Evolutionary conservation across 2,329 filamentous ascomycete genomes (phyloP).

Genomic region (Ceratocystis variospora): DNA sequence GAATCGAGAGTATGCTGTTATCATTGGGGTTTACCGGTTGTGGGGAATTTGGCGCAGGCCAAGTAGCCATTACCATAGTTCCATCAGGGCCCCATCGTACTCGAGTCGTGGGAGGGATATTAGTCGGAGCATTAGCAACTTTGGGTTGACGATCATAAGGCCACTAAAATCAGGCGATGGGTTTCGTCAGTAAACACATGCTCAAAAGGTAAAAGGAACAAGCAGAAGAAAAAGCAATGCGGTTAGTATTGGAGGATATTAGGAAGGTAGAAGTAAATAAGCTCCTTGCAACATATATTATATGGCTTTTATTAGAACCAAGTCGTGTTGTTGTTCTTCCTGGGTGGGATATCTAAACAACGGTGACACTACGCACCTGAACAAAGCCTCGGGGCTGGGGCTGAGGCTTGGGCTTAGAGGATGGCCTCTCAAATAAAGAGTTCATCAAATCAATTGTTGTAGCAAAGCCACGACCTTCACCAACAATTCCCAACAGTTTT

Average conservation of each 20-base stretch:
- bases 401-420: constrained; percentile 39
- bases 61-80: constrained; percentile 47
- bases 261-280: background rate
- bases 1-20: constrained; percentile 30
- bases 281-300: constrained; percentile 4
- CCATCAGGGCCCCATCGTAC: constrained; percentile 68
- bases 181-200: background rate
- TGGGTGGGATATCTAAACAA: constrained; percentile 21
- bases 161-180: constrained; percentile 45
- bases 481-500: constrained; percentile 21
- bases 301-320: constrained; percentile 6
- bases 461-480: constrained; percentile 54
- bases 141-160: constrained; percentile 72
- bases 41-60: constrained; percentile 20
- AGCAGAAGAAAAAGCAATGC: background rate
- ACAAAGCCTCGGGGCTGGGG: constrained; percentile 49
- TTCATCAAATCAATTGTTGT: constrained; percentile 96
- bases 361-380: constrained; percentile 61
- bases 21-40: background rate
- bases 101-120: constrained; percentile 35
- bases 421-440: constrained; percentile 68
- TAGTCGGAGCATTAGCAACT: constrained; percentile 31
- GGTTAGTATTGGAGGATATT: background rate
- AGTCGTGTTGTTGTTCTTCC: constrained; percentile 1
- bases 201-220: background rate